Base-by-base conservation (phyloP, 768 basidiomycete genomes). In the Boletus vermiculosoides region DNA sequence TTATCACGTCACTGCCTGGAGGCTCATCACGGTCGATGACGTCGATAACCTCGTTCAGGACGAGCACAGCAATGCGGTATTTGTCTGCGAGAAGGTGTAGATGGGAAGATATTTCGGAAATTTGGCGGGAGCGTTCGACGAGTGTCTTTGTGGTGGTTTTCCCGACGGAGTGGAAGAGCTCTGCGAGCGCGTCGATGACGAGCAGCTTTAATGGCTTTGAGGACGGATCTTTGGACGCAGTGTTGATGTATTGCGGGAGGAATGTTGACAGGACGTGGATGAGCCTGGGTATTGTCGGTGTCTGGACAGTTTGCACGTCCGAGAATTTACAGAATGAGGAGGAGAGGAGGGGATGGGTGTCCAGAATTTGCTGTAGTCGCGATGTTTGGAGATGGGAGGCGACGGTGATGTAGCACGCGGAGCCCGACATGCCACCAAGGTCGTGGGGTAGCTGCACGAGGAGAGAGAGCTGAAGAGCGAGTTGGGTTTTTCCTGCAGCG, bases 401-500 rank as follows among this genome's bases (percentile, higher is more conserved):
- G 30, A 90, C 86, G 15, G 88, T 88, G 59, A 96, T 73, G 72
- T 90, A 94, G 67, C 90, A 91, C 2, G 86, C 75, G 1, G 88
- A 83, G 34, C 88, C 91, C 11, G 67, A 75, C 30, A 88, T 70
- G 22, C 87, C 90, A 10, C 84, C 84, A 5, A 77, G 72, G 44
- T 70, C 66, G 45, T 22, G 64, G 23, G 90, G 84, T 0, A 91
- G 77, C 68, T 98, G 95, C 1, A 90, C 88, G 22, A 82, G 77
- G 31, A 96, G 75, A 4, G 92, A 84, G 20, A 93, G 80, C 62
- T 95, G 94, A 15, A 99, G 77, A 4, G 89, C 90, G 5, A 98
- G 73, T 64, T 98, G 94, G 1, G 94, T 94, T 75, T 99, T 99
- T 39, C 97, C 97, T 28, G 96, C 86, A 23, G 94, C 88, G 68